These are phyloP conservation scores for Apiospora marii DNA, from an alignment of 2,329 filamentous ascomycete species.

Conservation along the genomic window DNA sequence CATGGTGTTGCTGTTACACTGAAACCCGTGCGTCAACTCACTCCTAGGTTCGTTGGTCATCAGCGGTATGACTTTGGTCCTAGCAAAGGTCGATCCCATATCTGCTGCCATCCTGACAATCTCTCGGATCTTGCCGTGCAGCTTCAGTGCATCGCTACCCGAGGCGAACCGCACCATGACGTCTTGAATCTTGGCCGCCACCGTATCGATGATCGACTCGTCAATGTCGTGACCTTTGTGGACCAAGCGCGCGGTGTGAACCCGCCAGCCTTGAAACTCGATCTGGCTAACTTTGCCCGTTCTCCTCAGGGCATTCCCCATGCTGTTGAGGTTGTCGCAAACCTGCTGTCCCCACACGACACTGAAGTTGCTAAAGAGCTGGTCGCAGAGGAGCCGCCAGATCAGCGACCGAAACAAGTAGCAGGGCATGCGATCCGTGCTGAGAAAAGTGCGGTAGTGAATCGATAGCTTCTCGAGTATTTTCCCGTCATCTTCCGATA, in stretches of 20 bases:
- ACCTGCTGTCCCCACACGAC: slow-evolving; percentile 37
- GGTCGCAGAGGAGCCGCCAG: slow-evolving; percentile 40
- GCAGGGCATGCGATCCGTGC: slow-evolving; percentile 30
- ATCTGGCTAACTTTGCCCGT: slow-evolving; percentile 1
- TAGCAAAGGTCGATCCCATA: slow-evolving; percentile 33
- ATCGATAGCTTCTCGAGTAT: slow-evolving; percentile 37
- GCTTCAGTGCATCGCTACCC: slow-evolving; percentile 24
- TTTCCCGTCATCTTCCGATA: slow-evolving; percentile 31
- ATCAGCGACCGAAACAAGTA: slow-evolving; percentile 41
- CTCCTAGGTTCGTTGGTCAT: slow-evolving; percentile 39
- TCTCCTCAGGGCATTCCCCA: slow-evolving; percentile 25
- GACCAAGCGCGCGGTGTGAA: slow-evolving; percentile 35
- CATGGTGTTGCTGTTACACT: slow-evolving; percentile 34
- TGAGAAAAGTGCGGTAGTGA: slow-evolving; percentile 39
- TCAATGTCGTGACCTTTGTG: slow-evolving; percentile 33
- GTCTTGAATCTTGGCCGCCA: slow-evolving; percentile 32
- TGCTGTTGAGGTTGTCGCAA: slow-evolving; percentile 29
- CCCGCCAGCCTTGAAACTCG: slow-evolving; percentile 35
- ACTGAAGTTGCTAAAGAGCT: slow-evolving; percentile 34
- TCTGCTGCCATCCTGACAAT: slow-evolving; percentile 36
- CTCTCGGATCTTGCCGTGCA: slow-evolving; percentile 30
- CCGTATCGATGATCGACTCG: slow-evolving; percentile 28
- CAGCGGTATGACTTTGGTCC: slow-evolving; percentile 33
- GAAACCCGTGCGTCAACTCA: slow-evolving; percentile 36
- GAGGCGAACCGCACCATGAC: slow-evolving; percentile 32